Conservation (phyloP, 2,329 filamentous ascomycete species). For the Amauroascus verrucosus region DNA sequence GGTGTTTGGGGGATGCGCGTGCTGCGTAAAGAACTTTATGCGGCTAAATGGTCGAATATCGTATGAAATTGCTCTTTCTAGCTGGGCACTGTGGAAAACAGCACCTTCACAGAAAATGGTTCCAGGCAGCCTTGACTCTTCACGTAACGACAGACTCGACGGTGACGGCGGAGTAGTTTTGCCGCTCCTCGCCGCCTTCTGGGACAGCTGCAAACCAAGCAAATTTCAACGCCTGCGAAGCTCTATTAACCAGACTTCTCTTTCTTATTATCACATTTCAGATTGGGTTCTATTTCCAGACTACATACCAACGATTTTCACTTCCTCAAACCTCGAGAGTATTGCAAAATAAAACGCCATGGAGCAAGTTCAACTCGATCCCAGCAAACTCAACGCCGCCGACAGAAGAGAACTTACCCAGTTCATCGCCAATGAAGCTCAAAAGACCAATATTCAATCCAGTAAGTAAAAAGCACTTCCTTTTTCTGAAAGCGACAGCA, state of each 20-base stretch:
- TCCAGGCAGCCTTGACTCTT: background rate
- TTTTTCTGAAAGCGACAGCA: background rate
- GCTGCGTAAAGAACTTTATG: background rate
- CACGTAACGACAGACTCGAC: background rate
- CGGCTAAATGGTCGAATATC: no score
- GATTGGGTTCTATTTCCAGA: no score
- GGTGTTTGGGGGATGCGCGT: background rate
- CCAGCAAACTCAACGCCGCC: slow-evolving; percentile 64
- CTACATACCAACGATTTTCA: no score
- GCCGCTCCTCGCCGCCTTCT: slow-evolving; percentile 1
- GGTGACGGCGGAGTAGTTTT: background rate
- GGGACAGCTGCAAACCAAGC: slow-evolving; percentile 1
- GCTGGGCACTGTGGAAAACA: no score
- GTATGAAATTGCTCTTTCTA: no score
- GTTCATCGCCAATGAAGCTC: slow-evolving; percentile 72
- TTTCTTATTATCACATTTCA: background rate
- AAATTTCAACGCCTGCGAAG: slow-evolving; percentile 4
- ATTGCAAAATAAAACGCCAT: slow-evolving; percentile 20
- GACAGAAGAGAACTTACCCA: slow-evolving; percentile 83
- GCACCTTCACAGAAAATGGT: background rate
- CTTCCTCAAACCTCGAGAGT: background rate
- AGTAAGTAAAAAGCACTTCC: slow-evolving; percentile 27
- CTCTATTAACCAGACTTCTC: background rate
- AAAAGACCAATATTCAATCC: slow-evolving; percentile 56
- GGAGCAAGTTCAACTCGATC: slow-evolving; percentile 43